Evolutionary conservation across 345 rosid species (phyloP), one percentile per base, ranked within the genome.

Genomic region (Brassica cretica): DNA sequence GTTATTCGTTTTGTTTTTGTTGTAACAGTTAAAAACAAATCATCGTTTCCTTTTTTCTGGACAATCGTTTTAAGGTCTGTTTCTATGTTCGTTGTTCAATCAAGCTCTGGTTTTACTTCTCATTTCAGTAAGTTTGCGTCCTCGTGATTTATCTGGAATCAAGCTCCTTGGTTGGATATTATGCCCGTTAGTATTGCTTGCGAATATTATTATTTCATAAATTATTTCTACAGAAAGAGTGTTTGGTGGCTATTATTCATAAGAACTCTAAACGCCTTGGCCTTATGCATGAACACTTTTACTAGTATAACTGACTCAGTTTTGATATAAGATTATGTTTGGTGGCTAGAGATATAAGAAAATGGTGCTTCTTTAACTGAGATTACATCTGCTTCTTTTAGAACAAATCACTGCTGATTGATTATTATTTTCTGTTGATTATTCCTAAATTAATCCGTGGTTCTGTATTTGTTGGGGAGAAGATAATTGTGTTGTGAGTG

Each of bases 11-110:
- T 67, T 8, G 1, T 6, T 67, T 32, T 62, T 62, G 61, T 44
- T 78, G 73, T 46, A 44, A 66, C 3, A 30, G 53, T 27, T 78
- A 66, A 37, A 70, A 19, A 55, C 76, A 72, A 1, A 78, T 72
- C 46, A 46, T 67, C 59, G 27, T 73, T 61, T 0, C 19, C 33
- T 67, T 60, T 67, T 73, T 16, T 64, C 51, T 78, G 73, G 64
- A 78, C 46, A 2, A 49, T 21, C 60, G 63, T 39, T 65, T 64
- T 10, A 37, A 1, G 53, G 46, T 18, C 7, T 49, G 64, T 37
- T 64, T 64, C n/a, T 2, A 9, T 35, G 12, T 7, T 5, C 2
- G n/a, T 18, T 11, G 8, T 12, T 33, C 30, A 10, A 41, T 33
- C 30, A 10, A 41, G 49, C 3, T 16, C 6, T 16, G 5, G 24